These are phyloP conservation scores for Leccinellum luteum DNA, from an alignment of 768 basidiomycete genomes.

Conservation along the genomic window DNA sequence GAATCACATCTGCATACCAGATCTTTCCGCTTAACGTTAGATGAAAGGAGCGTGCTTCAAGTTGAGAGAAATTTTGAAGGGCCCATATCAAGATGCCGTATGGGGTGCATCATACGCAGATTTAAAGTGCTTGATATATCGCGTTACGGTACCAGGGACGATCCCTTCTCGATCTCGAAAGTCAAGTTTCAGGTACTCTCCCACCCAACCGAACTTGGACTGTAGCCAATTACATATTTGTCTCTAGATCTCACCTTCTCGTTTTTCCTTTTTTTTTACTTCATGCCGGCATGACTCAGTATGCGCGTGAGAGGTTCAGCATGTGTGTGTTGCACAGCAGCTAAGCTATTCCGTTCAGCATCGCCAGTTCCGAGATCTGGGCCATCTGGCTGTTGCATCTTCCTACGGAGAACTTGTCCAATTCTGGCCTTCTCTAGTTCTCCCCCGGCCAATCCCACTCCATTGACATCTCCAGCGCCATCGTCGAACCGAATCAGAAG, in stretches of 20 bases:
- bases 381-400: conserved; percentile 12
- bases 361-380: conserved; percentile 24
- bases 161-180: conserved; percentile 37
- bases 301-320: conserved; percentile 13
- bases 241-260: conserved; percentile 21
- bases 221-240: conserved; percentile 24
- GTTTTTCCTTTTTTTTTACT: conserved; percentile 12
- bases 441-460: conserved; percentile 30
- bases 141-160: conserved; percentile 36
- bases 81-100: conserved; percentile 35
- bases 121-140: conserved; percentile 35
- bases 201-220: conserved; percentile 25
- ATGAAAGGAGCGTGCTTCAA: conserved; percentile 33
- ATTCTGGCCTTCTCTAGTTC: conserved; percentile 22
- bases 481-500: conserved; percentile 28
- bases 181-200: conserved; percentile 36
- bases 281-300: conserved; percentile 24
- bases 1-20: conserved; percentile 31
- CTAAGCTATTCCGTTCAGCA: conserved; percentile 3
- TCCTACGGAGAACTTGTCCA: conserved; percentile 27
- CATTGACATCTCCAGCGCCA: conserved; percentile 32
- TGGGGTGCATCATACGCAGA: conserved; percentile 33
- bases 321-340: conserved; percentile 17
- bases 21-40: conserved; percentile 37
- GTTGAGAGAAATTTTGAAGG: conserved; percentile 24